Percentiles rank a stretch among this genome's conserved stretches.
Conservation (phyloP, 306 rosid genomes). For the Astragalus membranaceus region DNA sequence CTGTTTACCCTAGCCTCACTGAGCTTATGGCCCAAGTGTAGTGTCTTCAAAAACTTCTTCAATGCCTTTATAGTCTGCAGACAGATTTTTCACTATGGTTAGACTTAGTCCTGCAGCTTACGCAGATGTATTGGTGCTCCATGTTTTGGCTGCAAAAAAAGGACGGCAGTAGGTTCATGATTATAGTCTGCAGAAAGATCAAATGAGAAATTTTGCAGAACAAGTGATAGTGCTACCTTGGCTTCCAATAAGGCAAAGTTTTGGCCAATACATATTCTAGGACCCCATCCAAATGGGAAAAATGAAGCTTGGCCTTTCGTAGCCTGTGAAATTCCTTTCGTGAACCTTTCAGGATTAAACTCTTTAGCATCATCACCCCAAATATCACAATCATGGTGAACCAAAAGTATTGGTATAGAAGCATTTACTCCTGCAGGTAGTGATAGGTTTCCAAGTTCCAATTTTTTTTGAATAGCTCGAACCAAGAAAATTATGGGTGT, state of each 20-base stretch:
- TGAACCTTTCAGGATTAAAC: slow-evolving; percentile 32
- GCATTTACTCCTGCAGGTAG: background rate
- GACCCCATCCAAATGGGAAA: slow-evolving; percentile 23
- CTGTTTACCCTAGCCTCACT: background rate
- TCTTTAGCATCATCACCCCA: slow-evolving; percentile 33
- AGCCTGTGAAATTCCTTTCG: slow-evolving; percentile 27
- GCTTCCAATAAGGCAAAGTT: slow-evolving; percentile 25
- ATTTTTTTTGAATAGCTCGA: background rate
- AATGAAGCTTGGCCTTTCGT: background rate
- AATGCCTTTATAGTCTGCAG: background rate
- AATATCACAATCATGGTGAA: background rate
- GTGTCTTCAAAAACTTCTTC: no score
- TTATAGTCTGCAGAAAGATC: slow-evolving; percentile 26
- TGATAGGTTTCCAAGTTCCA: background rate
- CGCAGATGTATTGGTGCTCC: slow-evolving; percentile 23
- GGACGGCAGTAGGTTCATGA: background rate
- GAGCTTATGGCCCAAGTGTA: no score
- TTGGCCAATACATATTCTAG: background rate
- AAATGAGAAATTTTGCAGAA: slow-evolving; percentile 32
- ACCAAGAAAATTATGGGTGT: background rate
- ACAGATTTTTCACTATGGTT: no score
- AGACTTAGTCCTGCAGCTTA: background rate
- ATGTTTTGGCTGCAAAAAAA: slow-evolving; percentile 21
- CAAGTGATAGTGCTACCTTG: slow-evolving; percentile 28
- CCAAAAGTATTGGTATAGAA: background rate